Evolutionary conservation across 352 stramenopile species (phyloP), one percentile per base, ranked within the genome.

Genomic region (Pythium insidiosum): DNA sequence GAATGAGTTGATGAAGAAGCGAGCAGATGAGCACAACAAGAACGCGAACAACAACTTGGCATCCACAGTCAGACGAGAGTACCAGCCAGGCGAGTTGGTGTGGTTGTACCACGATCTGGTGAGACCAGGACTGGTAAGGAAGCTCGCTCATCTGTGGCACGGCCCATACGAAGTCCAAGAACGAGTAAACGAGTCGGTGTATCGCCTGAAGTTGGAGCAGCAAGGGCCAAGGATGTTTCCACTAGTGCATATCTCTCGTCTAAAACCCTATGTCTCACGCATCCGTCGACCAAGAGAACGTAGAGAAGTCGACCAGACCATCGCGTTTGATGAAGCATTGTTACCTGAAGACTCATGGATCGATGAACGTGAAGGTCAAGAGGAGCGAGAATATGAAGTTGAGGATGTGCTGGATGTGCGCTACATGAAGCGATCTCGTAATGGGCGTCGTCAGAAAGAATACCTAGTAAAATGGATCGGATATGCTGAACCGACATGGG

Each of bases 111-210:
- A 36, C 6, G 30, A 49, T 18, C 31, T 13, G 6, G 42, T 49
- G 4, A n/a, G n/a, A 20, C 9, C 4, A 6, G 9, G 42, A 29
- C 29, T 40, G 6, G 15, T 19, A 5, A 31, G 24, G 7, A 49
- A 49, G 20, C 22, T 49, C 9, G 30, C 42, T 15, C 42, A 49
- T 29, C 19, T 40, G 15, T 49, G 42, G 42, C 42, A 49, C 24
- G 42, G 42, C 4, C 30, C 42, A 33, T 49, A 26, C 42, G 20
- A 25, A 23, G 22, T 49, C 10, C 4, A 6, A n/a, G 42, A 38
- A 15, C 6, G 10, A 21, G 5, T 49, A 6, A 30, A 39, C n/a
- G 42, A 49, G 13, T 38, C 7, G 10, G 21, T 28, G 5, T 40
- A 16, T 20, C 6, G 24, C 15, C 28, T 49, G 4, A 18, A 39